A percentile compares a stretch with the other conserved stretches of the same genome.
Evolutionary conservation across 805 yeast species (phyloP).

Genomic region (Pichia exigua): DNA sequence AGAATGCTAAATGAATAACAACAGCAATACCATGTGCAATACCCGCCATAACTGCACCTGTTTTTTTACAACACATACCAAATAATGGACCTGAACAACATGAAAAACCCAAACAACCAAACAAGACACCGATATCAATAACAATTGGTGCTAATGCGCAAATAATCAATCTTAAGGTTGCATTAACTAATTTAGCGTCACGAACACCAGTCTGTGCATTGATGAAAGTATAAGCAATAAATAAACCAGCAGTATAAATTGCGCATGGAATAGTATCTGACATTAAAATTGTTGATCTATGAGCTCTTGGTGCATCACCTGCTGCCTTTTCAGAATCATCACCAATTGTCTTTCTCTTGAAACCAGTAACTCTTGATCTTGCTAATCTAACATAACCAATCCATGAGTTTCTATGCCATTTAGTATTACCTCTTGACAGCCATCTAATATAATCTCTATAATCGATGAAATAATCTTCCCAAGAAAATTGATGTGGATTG

Average conservation of each 20-base stretch:
- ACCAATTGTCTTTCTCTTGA: slow-evolving; percentile 66
- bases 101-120: slow-evolving; percentile 70
- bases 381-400: slow-evolving; percentile 75
- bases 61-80: slow-evolving; percentile 92
- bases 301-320: slow-evolving; percentile 80
- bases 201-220: slow-evolving; percentile 82
- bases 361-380: slow-evolving; percentile 81
- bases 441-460: slow-evolving; percentile 89
- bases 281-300: slow-evolving; percentile 61
- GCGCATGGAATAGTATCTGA: slow-evolving; percentile 68
- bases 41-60: slow-evolving; percentile 93
- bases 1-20: slow-evolving; percentile 75
- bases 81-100: slow-evolving; percentile 97
- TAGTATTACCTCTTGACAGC: slow-evolving; percentile 85
- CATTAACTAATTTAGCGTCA: slow-evolving; percentile 49
- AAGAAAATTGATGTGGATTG: slow-evolving; percentile 96
- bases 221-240: slow-evolving; percentile 70
- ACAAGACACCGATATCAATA: slow-evolving; percentile 78
- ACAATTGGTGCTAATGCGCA: slow-evolving; percentile 89
- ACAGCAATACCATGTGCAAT: slow-evolving; percentile 95
- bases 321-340: slow-evolving; percentile 76
- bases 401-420: slow-evolving; percentile 87
- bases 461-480: slow-evolving; percentile 94
- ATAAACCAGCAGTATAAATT: slow-evolving; percentile 71
- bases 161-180: slow-evolving; percentile 62